These are phyloP conservation scores for Lepiota brunneoincarnata DNA, from an alignment of 768 basidiomycete genomes.

Conservation along the genomic window DNA sequence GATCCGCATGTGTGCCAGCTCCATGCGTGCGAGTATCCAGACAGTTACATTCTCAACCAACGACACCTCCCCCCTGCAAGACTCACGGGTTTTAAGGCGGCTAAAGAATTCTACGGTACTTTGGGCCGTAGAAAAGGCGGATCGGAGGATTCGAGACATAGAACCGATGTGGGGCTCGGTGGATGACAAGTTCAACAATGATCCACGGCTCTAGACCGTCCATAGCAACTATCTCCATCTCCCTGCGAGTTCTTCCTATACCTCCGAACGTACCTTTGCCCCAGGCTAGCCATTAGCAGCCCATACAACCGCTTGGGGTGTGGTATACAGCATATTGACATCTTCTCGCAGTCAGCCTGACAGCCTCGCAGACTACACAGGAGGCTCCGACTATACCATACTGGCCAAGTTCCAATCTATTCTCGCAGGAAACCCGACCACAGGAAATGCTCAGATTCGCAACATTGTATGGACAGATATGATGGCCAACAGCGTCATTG, in stretches of 20 bases:
- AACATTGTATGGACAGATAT: background rate
- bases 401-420: background rate
- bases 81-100: background rate
- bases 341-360: background rate
- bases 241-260: background rate
- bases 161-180: background rate
- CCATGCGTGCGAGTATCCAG: conserved; percentile 7
- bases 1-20: conserved; percentile 17
- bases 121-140: background rate
- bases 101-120: background rate
- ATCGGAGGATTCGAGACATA: background rate
- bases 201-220: background rate
- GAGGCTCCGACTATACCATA: background rate
- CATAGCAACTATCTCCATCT: background rate
- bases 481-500: background rate
- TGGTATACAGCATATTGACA: background rate
- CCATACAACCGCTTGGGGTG: background rate
- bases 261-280: background rate
- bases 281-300: background rate
- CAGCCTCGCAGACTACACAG: background rate
- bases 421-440: background rate
- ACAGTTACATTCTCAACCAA: background rate
- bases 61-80: background rate
- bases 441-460: background rate
- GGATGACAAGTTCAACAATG: background rate